Base-by-base conservation (phyloP, 2,329 filamentous ascomycete species). In the Pseudonectria buxi region DNA sequence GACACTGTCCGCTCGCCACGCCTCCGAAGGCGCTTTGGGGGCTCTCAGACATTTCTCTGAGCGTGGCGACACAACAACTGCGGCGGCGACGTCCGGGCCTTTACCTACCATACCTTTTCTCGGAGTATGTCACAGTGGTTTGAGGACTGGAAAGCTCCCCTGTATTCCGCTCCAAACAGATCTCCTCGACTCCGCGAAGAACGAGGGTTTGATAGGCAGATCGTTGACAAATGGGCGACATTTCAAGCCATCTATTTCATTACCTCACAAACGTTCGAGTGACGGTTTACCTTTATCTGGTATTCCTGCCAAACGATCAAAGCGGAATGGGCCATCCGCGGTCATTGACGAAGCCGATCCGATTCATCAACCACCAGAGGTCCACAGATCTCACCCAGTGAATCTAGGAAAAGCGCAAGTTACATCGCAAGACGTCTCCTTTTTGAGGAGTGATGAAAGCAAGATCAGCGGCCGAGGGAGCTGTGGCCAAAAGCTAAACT, bases 401-500 rank as follows among this genome's bases (percentile, higher is more conserved):
- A 22, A 22, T 9, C 18, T 22, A 9, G 18, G 9, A 9, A 9
- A 22, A 9, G 9, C 5, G 18, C 18, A 22, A 22, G 18, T 22
- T 5, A 24, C 28, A 24, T 41, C 43, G 14, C 33, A 43, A 24
- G 30, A 25, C 16, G 5, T 22, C 18, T 22, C 18, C 9, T 22
- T 22, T 9, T 22, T 22, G 9, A 22, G 5, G 9, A 22, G 18
- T 9, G 18, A 9, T 9, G 18, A 9, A 9, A 22, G 9, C 18
- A 22, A 22, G 18, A 6, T 22, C 9, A 9, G 18, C 18, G 18
- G 10, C 27, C 32, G 10, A 43, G 44, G 14, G 43, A 40, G 29
- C 43, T 69, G 66, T 14, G 63, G 58, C 16, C 58, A 60, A 4
- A 58, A 51, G 2, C 64, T 87, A 16, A 71, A 70, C 18, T 94